Conservation (phyloP, 2,329 filamentous ascomycete genomes). For the Xylariaceae sp. region DNA sequence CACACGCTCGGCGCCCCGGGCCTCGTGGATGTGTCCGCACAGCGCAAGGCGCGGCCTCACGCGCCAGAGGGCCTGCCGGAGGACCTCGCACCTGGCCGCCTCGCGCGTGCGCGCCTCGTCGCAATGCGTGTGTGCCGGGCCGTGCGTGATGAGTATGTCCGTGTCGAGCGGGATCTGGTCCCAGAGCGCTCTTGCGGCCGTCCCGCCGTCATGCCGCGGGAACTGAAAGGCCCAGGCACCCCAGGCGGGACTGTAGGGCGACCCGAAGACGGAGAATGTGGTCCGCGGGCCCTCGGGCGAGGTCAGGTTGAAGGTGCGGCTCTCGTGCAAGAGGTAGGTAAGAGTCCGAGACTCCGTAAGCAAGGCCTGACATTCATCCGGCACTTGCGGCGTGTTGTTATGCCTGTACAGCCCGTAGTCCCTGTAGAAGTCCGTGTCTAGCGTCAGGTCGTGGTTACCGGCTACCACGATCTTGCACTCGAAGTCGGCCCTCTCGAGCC, state of each 20-base stretch:
- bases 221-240: slow-evolving; percentile 73
- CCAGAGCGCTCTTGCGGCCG: slow-evolving; percentile 55
- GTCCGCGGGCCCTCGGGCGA: slow-evolving; percentile 62
- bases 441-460: slow-evolving; percentile 77
- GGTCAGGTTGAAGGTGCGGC: slow-evolving; percentile 59
- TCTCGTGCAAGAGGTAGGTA: slow-evolving; percentile 68
- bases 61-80: slow-evolving; percentile 62
- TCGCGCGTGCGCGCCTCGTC: slow-evolving; percentile 54
- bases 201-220: slow-evolving; percentile 32
- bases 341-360: slow-evolving; percentile 54
- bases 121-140: slow-evolving; percentile 65
- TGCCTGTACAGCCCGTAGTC: slow-evolving; percentile 61
- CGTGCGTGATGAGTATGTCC: slow-evolving; percentile 75
- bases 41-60: slow-evolving; percentile 69
- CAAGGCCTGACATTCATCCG: slow-evolving; percentile 59
- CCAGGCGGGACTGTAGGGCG: slow-evolving; percentile 66
- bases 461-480: slow-evolving; percentile 74
- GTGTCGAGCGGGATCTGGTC: slow-evolving; percentile 62
- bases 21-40: slow-evolving; percentile 76
- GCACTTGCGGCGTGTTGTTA: slow-evolving; percentile 60
- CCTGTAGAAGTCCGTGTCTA: slow-evolving; percentile 68
- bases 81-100: slow-evolving; percentile 63
- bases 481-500: slow-evolving; percentile 71
- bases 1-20: slow-evolving; percentile 67
- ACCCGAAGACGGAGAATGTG: slow-evolving; percentile 72